Evolutionary conservation across 495 filamentous ascomycete species (phyloP), one percentile per base, ranked within the genome.

Genomic region (Podospora conica): DNA sequence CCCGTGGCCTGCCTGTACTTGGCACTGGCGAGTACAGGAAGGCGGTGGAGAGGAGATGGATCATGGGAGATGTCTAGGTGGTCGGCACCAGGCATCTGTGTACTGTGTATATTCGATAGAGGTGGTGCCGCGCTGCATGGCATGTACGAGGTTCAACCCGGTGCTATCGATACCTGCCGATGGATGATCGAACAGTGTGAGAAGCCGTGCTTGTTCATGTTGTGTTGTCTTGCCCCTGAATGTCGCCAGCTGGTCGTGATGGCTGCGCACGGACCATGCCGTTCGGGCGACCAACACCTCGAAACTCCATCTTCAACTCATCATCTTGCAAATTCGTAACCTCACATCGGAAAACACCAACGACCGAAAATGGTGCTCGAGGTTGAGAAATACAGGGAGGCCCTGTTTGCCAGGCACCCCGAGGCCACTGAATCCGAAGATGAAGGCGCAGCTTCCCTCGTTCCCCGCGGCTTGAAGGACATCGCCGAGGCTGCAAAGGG

Each of bases 1-100:
- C 83, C 68, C 80, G 86, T 60, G 87, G 86, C 7, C 76, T 92
- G 27, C 82, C 82, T 40, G 74, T 80, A 10, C 70, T 67, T 11
- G 81, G 82, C 22, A 75, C 74, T n/a, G 71, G 65, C 55, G 61
- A 60, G 40, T 60, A 69, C 60, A 61, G 66, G 55, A 66, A 70
- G 68, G 28, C 72, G 10, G 61, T 73, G 54, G 75, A 77, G 66
- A 69, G 55, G 66, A 74, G 65, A 33, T 77, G 75, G 75, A 48
- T 70, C 59, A 48, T 23, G 60, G 72, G 73, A 25, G 61, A 21
- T 28, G 24, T 53, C 28, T 66, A 29, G 33, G 15, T 31, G 12
- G 27, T 9, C 8, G 60, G 40, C 9, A 56, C 10, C 10, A 40
- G 28, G 31, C 10, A 4, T 65, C 29, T 25, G 20, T 62, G 28